phyloP scores from a whole-genome alignment of 257 asterid species.

The Prunella vulgaris region DNA sequence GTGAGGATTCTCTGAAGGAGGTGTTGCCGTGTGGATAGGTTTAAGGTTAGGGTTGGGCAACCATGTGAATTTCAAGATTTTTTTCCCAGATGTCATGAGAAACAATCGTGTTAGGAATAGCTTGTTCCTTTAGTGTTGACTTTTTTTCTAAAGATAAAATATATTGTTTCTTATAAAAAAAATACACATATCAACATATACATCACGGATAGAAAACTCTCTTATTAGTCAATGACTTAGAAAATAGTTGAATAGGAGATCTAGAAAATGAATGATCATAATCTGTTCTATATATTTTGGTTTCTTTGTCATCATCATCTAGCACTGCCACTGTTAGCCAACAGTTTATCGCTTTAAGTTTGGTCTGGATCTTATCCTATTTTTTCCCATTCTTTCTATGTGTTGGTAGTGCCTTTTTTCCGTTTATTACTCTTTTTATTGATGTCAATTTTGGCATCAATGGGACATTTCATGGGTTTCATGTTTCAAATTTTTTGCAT shows the following conservation, averaged over 20 bases:
- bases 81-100: background rate
- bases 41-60: background rate
- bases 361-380: background rate
- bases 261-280: background rate
- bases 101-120: background rate
- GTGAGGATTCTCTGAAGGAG: too few relatives aligned
- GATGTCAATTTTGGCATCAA: background rate
- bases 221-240: background rate
- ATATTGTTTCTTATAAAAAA: background rate
- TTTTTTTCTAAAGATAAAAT: background rate
- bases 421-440: background rate
- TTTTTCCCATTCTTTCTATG: background rate
- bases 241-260: background rate
- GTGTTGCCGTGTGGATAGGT: background rate
- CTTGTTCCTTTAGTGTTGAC: background rate
- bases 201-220: background rate
- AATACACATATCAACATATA: background rate
- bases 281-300: background rate
- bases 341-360: background rate
- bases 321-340: background rate
- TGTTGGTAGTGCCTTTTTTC: background rate
- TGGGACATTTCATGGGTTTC: background rate
- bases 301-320: background rate
- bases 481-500: background rate
- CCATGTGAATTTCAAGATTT: background rate